Evolutionary conservation across 441 rosid genomes (phyloP).

Genomic region (Gossypium trilobum): DNA sequence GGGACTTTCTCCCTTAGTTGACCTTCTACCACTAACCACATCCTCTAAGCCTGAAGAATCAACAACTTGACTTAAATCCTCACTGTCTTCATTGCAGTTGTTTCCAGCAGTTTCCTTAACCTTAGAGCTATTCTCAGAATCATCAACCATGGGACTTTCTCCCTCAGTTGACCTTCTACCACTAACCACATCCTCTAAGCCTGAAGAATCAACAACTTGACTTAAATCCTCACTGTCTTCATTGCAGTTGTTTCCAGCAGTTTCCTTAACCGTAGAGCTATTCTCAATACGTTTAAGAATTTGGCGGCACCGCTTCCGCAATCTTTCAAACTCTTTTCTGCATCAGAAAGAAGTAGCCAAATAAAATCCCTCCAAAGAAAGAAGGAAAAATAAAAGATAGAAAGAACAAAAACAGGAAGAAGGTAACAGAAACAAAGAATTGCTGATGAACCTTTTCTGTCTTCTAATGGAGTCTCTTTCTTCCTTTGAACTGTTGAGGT

Average conservation of each 20-base stretch:
- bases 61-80: slow-evolving; percentile 32
- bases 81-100: slow-evolving; percentile 29
- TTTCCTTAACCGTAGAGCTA: slow-evolving; percentile 30
- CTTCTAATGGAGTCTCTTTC: slow-evolving; percentile 46
- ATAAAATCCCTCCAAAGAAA: neutral
- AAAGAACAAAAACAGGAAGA: neutral
- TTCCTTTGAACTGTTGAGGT: slow-evolving; percentile 54
- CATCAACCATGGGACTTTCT: slow-evolving; percentile 25
- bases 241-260: slow-evolving; percentile 26
- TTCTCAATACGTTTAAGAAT: slow-evolving; percentile 30
- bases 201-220: slow-evolving; percentile 38
- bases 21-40: slow-evolving; percentile 33
- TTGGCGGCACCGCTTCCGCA: slow-evolving; percentile 48
- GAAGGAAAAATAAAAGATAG: neutral
- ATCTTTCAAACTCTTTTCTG: slow-evolving; percentile 63
- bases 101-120: slow-evolving; percentile 29
- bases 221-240: slow-evolving; percentile 30
- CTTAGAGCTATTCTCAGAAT: slow-evolving; percentile 14
- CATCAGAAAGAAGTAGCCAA: slow-evolving; percentile 17
- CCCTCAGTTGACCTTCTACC: slow-evolving; percentile 33
- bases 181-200: slow-evolving; percentile 42
- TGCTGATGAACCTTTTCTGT: slow-evolving; percentile 33
- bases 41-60: slow-evolving; percentile 46
- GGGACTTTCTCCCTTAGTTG: slow-evolving; percentile 27
- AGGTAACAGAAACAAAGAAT: neutral